Conservation (phyloP, 2,329 filamentous ascomycete genomes). For the Colletotrichum echinochloae region DNA sequence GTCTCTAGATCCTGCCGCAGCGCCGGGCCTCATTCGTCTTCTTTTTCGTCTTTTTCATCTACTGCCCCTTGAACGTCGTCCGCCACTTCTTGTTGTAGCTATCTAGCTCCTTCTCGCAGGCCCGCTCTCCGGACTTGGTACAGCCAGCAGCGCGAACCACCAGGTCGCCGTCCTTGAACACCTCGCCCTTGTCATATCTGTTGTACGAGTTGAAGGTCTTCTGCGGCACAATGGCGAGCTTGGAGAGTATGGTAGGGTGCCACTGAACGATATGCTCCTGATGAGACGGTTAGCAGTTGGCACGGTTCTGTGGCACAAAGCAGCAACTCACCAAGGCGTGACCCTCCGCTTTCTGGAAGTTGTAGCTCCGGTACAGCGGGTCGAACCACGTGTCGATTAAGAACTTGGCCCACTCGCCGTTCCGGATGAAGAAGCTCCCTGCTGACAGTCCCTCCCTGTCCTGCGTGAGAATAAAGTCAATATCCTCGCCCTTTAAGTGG, state of each 20-base stretch:
- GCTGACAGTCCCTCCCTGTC: slow-evolving; percentile 83
- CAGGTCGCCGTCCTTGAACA: slow-evolving; percentile 86
- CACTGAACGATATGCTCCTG: slow-evolving; percentile 93
- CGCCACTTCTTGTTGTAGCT: slow-evolving; percentile 62
- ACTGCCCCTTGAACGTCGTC: slow-evolving; percentile 54
- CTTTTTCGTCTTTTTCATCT: slow-evolving; percentile 53
- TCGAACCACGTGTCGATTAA: slow-evolving; percentile 97
- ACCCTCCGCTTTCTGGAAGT: slow-evolving; percentile 93
- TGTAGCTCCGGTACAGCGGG: slow-evolving; percentile 91
- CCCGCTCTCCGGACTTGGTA: slow-evolving; percentile 64
- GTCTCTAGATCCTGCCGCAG: slow-evolving; percentile 13
- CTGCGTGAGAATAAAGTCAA: slow-evolving; percentile 87
- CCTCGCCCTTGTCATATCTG: slow-evolving; percentile 62
- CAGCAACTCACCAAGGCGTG: slow-evolving; percentile 80
- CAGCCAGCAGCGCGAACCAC: slow-evolving; percentile 84
- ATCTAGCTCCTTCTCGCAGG: slow-evolving; percentile 79
- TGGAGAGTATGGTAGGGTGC: slow-evolving; percentile 95
- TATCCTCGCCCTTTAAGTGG: slow-evolving; percentile 80
- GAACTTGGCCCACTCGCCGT: slow-evolving; percentile 91
- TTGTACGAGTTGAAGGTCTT: slow-evolving; percentile 84
- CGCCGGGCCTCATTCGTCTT: neutral
- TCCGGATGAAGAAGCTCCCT: slow-evolving; percentile 82
- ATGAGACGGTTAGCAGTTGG: slow-evolving; percentile 5
- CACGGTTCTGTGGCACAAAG: neutral
- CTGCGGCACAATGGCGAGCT: slow-evolving; percentile 90